These are phyloP conservation scores for Anthostomella pinea DNA, from an alignment of 2,329 filamentous ascomycete species.

Conservation along the genomic window DNA sequence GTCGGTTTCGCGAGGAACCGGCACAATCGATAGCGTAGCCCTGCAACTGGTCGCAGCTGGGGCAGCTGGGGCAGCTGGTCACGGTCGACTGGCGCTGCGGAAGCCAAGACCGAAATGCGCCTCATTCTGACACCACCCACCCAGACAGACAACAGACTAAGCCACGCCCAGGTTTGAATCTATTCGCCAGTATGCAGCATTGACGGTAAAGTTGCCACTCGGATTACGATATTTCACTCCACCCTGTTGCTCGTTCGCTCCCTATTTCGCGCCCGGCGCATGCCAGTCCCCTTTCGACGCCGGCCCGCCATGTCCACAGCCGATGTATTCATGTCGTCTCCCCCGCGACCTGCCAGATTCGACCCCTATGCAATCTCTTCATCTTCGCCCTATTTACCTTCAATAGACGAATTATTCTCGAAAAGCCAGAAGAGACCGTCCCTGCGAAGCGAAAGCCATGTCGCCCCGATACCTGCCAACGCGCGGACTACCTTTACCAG, in stretches of 20 bases:
- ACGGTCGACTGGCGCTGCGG: too few relatives aligned
- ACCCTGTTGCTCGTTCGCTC: conserved; percentile 18
- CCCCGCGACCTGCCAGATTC: conserved; percentile 17
- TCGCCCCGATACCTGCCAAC: conserved; percentile 36
- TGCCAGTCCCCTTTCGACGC: conserved; percentile 30
- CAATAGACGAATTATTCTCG: conserved; percentile 46
- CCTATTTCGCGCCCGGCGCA: conserved; percentile 48
- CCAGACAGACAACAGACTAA: background rate
- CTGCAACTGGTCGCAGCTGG: too few relatives aligned
- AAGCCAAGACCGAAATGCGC: too few relatives aligned
- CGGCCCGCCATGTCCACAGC: conserved; percentile 32
- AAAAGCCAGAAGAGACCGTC: conserved; percentile 33
- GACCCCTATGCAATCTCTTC: conserved; percentile 36
- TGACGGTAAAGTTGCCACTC: too few relatives aligned
- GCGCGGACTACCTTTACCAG: conserved; percentile 40
- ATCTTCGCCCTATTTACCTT: conserved; percentile 55
- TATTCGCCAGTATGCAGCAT: too few relatives aligned
- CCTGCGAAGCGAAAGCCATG: conserved; percentile 36
- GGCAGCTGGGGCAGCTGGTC: too few relatives aligned
- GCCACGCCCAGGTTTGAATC: too few relatives aligned
- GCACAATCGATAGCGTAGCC: too few relatives aligned
- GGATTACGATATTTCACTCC: too few relatives aligned
- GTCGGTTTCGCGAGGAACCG: conserved; percentile 24
- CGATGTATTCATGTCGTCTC: conserved; percentile 31
- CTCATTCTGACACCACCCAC: too few relatives aligned